A percentile compares a stretch with the other conserved stretches of the same genome.
Evolutionary conservation across 371 early-diverging fungal genomes (phyloP).

Genomic region (Massospora cicadina): DNA sequence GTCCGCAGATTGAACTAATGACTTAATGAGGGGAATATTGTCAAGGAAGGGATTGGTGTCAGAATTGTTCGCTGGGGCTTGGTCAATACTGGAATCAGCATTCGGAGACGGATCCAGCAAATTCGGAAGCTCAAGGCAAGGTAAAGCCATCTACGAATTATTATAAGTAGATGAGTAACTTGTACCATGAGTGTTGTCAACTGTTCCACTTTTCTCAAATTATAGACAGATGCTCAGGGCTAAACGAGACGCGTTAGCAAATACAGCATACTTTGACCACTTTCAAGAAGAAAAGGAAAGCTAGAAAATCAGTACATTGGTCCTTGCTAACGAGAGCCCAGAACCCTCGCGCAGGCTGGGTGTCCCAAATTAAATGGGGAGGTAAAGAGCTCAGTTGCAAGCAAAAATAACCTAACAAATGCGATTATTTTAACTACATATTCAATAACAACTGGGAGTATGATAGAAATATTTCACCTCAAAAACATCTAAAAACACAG

Average conservation of each 20-base stretch:
- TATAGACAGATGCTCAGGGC: neutral
- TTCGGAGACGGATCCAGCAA: neutral
- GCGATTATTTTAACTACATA: no score
- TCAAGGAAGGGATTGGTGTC: neutral
- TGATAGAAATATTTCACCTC: no score
- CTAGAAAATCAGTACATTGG: neutral
- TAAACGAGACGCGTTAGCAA: neutral
- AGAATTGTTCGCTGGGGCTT: neutral
- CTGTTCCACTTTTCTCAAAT: neutral
- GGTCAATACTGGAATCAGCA: neutral
- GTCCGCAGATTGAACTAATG: conserved; percentile 36
- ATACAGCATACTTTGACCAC: neutral
- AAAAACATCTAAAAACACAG: no score
- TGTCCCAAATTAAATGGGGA: neutral
- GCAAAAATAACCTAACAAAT: neutral
- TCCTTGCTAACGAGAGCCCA: neutral
- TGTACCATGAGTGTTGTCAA: neutral
- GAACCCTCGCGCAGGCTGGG: neutral
- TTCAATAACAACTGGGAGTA: no score
- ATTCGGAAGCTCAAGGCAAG: neutral
- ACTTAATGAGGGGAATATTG: neutral
- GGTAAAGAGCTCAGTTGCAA: neutral
- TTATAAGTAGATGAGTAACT: neutral
- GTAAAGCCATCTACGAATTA: neutral
- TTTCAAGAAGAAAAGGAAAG: neutral